Evolutionary conservation across 805 yeast species (phyloP).

Genomic region (Candida andamanensis): DNA sequence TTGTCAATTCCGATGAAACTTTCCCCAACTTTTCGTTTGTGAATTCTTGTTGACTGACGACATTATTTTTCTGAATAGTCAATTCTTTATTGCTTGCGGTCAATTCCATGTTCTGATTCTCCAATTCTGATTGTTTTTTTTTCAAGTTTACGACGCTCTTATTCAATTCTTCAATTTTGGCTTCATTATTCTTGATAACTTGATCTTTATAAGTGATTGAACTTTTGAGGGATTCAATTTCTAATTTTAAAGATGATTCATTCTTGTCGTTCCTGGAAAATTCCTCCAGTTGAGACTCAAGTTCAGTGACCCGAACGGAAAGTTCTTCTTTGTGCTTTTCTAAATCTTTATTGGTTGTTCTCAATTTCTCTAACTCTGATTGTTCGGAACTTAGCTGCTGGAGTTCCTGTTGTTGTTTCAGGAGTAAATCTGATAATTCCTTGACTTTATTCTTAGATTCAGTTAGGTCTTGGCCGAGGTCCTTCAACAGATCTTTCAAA

Average conservation of each 20-base stretch:
- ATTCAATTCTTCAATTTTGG: constrained; percentile 31
- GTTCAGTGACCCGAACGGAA: constrained; percentile 1
- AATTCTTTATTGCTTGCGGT: constrained; percentile 25
- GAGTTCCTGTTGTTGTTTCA: constrained; percentile 27
- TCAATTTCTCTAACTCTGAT: not conserved
- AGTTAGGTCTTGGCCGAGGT: constrained; percentile 77
- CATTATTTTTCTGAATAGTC: constrained; percentile 34
- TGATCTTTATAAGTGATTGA: constrained; percentile 43
- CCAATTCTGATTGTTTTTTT: constrained; percentile 30
- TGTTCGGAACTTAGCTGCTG: constrained; percentile 14
- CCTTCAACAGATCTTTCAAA: constrained; percentile 69
- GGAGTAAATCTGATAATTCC: constrained; percentile 9
- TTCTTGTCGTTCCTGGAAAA: constrained; percentile 25
- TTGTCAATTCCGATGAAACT: constrained; percentile 33
- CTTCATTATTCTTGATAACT: constrained; percentile 32
- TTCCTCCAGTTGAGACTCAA: constrained; percentile 28
- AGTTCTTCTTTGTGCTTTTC: not conserved
- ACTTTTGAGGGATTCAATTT: constrained; percentile 42
- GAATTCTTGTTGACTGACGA: constrained; percentile 40
- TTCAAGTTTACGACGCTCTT: constrained; percentile 11
- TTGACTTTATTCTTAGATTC: constrained; percentile 59
- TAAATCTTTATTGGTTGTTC: not conserved
- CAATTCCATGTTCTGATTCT: constrained; percentile 1
- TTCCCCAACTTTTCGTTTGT: constrained; percentile 24
- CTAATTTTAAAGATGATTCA: constrained; percentile 45